Conservation (phyloP, 495 filamentous ascomycete species). For the Podospora anserina region DNA sequence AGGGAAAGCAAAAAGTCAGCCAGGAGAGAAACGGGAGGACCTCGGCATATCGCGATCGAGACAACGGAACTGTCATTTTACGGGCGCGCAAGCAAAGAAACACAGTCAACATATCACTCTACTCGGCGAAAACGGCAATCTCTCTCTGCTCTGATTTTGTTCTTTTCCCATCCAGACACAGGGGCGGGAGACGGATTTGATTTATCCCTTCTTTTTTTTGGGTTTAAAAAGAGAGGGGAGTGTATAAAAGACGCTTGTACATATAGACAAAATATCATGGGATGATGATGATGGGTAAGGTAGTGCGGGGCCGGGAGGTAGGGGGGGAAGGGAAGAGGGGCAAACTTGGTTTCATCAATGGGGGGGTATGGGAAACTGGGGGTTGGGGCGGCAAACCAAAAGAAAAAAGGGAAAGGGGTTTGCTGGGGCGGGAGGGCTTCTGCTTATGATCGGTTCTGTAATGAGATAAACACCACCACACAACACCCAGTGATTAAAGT, state of each 20-base stretch:
- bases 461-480: not conserved
- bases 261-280: not conserved
- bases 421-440: not conserved
- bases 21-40: not conserved
- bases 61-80: not conserved
- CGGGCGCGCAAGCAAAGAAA: not conserved
- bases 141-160: not conserved
- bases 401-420: not conserved
- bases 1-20: not conserved
- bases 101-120: not conserved
- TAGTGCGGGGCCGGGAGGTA: not conserved
- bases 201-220: not conserved
- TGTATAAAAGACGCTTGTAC: slow-evolving; percentile 1
- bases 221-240: not conserved
- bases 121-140: not conserved
- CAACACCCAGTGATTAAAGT: not conserved
- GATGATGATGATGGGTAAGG: not conserved
- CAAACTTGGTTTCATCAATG: not conserved
- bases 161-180: not conserved
- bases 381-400: not conserved
- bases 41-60: not conserved
- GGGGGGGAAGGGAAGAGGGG: not conserved
- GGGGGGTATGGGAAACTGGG: not conserved
- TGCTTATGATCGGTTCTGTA: not conserved
- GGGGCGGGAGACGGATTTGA: not conserved